Base-by-base conservation (phyloP, 495 filamentous ascomycete genomes). In the Cercophora newfieldiana region DNA sequence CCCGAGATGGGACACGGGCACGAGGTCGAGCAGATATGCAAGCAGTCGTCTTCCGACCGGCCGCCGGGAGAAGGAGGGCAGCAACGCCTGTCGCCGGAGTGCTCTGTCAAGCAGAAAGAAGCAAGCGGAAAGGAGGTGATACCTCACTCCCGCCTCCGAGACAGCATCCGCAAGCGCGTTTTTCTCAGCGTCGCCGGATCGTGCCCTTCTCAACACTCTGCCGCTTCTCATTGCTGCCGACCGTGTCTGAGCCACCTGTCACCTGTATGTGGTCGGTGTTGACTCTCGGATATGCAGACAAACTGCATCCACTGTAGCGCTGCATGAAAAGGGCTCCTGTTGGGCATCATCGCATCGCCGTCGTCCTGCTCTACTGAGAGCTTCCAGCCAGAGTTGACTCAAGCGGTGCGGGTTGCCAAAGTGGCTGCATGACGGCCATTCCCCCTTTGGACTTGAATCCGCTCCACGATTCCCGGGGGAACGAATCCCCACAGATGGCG, bases 311-410 rank as follows among this genome's bases (percentile, higher is more conserved):
- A 53, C 61, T 29, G 64, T 30, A 61, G 44, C 22, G 29, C 33
- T 61, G 64, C 56, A 66, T 66, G 56, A 54, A 57, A 37, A n/a
- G 14, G 5, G 31, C 10, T 18, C 24, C 21, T 58, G 66, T 68
- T 68, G 66, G 66, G 66, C 66, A 68, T 51, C 66, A 64, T 62
- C 59, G 58, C 59, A 49, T 63, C 28, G 33, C 57, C 16, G 44
- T 14, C 47, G 29, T 24, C 56, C 26, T 55, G 48, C 22, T 66
- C 50, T 63, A 30, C 22, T 47, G 29, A 55, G 12, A 33, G 12
- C 28, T 47, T 48, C 49, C 25, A 8, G 12, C 60, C 48, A 25
- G 60, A 19, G n/a, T 66, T 48, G 64, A 66, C 56, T 59, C 65
- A 53, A 63, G 26, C 25, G 26, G 59, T 26, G 22, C n/a, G 51